Evolutionary conservation across 176 grass and related monocot genomes (phyloP).

Genomic region (Triticum urartu): DNA sequence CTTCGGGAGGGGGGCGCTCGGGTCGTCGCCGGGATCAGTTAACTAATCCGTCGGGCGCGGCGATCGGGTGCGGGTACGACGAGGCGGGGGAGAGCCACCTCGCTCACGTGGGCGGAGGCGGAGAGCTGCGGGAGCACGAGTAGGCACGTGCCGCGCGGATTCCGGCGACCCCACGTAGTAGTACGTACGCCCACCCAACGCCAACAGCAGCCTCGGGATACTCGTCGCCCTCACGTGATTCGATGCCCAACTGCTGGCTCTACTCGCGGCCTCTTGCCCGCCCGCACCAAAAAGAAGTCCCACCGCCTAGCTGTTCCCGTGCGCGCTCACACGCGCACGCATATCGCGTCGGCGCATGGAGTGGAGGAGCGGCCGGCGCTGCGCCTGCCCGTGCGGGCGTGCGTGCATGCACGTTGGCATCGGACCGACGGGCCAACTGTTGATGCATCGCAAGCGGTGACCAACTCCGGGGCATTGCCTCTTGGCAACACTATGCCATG

Average conservation of each 20-base stretch:
- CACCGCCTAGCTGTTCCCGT: not conserved
- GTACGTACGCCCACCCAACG: not conserved
- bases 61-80: not conserved
- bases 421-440: not conserved
- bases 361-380: not conserved
- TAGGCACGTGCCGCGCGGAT: slow-evolving; percentile 63
- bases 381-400: not conserved
- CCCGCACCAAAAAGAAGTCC: not conserved
- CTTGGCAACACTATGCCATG: not conserved
- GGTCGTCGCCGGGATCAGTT: slow-evolving; percentile 2
- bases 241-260: slow-evolving; percentile 44
- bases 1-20: not conserved
- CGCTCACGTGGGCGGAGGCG: slow-evolving; percentile 48
- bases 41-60: slow-evolving; percentile 24
- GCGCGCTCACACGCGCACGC: not conserved
- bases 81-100: too few species aligned
- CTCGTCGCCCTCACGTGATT: slow-evolving; percentile 81
- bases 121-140: slow-evolving; percentile 54
- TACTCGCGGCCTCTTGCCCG: slow-evolving; percentile 25
- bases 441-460: not conserved
- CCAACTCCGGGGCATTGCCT: not conserved
- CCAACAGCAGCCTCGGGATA: slow-evolving; percentile 59
- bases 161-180: slow-evolving; percentile 22
- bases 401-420: too few species aligned
- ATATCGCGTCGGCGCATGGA: not conserved